Base-by-base conservation (phyloP, 2,329 filamentous ascomycete species). In the Diaporthe australafricana region DNA sequence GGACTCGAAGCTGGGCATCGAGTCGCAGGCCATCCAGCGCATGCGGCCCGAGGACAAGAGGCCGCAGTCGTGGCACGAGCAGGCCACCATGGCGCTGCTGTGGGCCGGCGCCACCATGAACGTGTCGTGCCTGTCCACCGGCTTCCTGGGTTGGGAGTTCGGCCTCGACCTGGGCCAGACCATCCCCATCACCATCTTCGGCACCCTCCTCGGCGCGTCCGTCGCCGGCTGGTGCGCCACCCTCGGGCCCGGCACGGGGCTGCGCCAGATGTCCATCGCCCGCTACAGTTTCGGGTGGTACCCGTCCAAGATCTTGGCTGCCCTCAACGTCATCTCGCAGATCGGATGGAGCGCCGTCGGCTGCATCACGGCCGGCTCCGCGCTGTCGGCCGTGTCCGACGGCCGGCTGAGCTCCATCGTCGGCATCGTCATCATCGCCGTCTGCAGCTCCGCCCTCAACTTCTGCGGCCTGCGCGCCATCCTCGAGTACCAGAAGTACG, bases 91-190 rank as follows among this genome's bases (percentile, higher is more conserved):
- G 86, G 85, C 84, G 6, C 77, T 87, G 71, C 79, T 88, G 68
- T 88, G 86, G 86, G 85, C 86, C 16, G 84, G 82, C 55, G 83
- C 82, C 8, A 87, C 84, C 2, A 84, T 88, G 83, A 87, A 87
- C 75, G 81, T 84, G 27, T 83, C 82, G 38, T 87, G 85, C 76
- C 87, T 88, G 70, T 81, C 85, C 1, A 86, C 85, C 0, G 86
- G 86, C 16, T 87, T 88, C 70, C 77, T 88, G 65, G 86, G 86
- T 6, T 82, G 81, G 79, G 81, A 86, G 71, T 81, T 87, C 40
- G 86, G 85, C 11, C 76, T 88, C 27, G 82, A 81, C 45, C 77
- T 88, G 27, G 77, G 78, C 52, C 84, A 86, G 74, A 79, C 81
- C n/a, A 81, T 88, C 68, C 72, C 81, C 71, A 83, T 87, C 69